Percentiles rank a stretch among this genome's conserved stretches.
phyloP scores from a whole-genome alignment of 2,329 filamentous ascomycete species.

The Thermomyces lanuginosus region DNA sequence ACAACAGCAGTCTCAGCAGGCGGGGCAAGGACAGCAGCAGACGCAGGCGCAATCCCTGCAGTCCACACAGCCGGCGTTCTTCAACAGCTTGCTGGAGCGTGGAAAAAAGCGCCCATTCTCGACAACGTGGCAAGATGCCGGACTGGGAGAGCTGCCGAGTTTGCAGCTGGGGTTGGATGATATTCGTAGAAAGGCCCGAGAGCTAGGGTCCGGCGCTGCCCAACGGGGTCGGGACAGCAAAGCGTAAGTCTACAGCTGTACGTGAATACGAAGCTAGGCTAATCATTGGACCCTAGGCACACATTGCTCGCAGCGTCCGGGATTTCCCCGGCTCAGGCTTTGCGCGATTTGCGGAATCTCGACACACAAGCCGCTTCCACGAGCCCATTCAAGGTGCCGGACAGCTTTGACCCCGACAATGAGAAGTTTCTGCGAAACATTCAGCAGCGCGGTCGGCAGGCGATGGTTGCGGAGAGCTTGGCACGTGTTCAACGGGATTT shows the following conservation, averaged over 20 bases:
- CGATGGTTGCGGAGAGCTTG: conserved; percentile 82
- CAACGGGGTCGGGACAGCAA: conserved; percentile 31
- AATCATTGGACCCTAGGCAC: conserved; percentile 32
- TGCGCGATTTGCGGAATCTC: conserved; percentile 75
- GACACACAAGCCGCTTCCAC: conserved; percentile 44
- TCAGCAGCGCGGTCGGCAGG: conserved; percentile 77
- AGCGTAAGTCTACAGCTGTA: conserved; percentile 30
- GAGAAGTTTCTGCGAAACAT: conserved; percentile 67
- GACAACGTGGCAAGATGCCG: conserved; percentile 38
- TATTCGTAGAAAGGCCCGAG: conserved; percentile 59
- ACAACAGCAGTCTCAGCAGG: conserved; percentile 11
- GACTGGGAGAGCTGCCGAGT: conserved; percentile 64
- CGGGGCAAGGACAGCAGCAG: conserved; percentile 15
- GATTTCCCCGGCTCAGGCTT: conserved; percentile 68
- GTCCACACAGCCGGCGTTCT: conserved; percentile 40
- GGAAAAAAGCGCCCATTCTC: conserved; percentile 52
- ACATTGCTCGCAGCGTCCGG: conserved; percentile 88
- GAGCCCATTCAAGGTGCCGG: conserved; percentile 18
- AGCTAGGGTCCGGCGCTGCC: conserved; percentile 51
- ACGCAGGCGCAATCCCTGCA: conserved; percentile 13
- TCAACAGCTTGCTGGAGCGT: conserved; percentile 47
- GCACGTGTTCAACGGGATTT: conserved; percentile 82
- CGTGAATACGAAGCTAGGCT: background rate
- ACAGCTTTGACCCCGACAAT: conserved; percentile 37
- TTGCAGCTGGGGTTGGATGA: conserved; percentile 85